Evolutionary conservation across 176 grass and related monocot genomes (phyloP).

Genomic region (Raddia guianensis): DNA sequence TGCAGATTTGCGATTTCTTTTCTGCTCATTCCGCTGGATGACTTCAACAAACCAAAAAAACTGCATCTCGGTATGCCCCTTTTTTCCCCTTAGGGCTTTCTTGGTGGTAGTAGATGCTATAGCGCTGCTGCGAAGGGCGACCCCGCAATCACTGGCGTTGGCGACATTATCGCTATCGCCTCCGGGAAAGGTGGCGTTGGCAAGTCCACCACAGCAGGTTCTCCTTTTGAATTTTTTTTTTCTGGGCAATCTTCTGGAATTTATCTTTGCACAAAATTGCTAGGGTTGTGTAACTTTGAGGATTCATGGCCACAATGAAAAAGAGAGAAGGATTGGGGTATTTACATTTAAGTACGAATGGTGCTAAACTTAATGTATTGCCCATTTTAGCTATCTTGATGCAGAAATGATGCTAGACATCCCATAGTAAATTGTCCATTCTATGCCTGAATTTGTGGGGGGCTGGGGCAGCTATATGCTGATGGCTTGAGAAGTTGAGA

Average conservation of each 20-base stretch:
- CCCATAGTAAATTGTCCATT: not conserved
- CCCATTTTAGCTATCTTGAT: slow-evolving; percentile 10
- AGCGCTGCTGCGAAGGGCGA: slow-evolving; percentile 45
- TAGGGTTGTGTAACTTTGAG: not conserved
- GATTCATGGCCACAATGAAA: not conserved
- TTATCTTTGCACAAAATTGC: not conserved
- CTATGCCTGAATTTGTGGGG: not conserved
- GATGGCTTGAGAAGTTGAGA: not conserved
- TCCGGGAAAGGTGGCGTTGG: slow-evolving; percentile 94
- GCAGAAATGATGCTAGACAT: no score
- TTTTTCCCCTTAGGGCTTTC: no score
- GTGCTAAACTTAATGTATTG: not conserved
- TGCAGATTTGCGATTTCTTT: no score
- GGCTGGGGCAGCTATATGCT: not conserved
- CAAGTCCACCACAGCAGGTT: slow-evolving; percentile 96
- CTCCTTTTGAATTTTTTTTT: not conserved
- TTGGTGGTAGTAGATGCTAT: slow-evolving; percentile 49
- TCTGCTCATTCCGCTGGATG: no score
- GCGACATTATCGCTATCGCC: slow-evolving; percentile 78
- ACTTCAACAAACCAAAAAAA: no score
- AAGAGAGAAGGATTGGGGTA: not conserved
- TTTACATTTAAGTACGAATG: slow-evolving; percentile 14
- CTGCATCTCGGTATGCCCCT: no score
- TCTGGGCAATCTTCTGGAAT: not conserved
- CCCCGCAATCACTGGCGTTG: slow-evolving; percentile 60